phyloP scores from a whole-genome alignment of 1,284 basidiomycete genomes.

The Omphalotus olearius region DNA sequence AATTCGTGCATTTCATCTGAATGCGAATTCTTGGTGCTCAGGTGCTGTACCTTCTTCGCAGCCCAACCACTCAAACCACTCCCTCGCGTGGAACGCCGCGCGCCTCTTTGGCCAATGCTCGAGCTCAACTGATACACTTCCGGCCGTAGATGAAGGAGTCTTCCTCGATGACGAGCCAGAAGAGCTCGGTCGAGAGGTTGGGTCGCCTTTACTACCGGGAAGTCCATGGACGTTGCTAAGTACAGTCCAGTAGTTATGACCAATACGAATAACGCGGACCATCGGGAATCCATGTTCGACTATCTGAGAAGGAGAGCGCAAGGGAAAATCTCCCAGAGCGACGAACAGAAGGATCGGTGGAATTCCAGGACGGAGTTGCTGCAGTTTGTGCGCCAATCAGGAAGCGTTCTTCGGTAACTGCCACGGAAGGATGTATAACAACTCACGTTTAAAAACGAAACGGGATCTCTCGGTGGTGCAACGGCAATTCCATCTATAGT shows the following conservation, averaged over 20 bases:
- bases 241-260: conserved; percentile 54
- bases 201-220: conserved; percentile 2
- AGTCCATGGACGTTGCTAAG: conserved; percentile 14
- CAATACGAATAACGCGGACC: conserved; percentile 51
- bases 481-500: conserved; percentile 41
- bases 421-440: neutral
- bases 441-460: conserved; percentile 33
- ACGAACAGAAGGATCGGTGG: conserved; percentile 53
- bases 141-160: neutral
- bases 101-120: conserved; percentile 55
- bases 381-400: neutral
- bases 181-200: conserved; percentile 16
- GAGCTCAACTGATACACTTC: conserved; percentile 26
- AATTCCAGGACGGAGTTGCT: conserved; percentile 60
- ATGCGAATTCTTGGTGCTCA: conserved; percentile 10
- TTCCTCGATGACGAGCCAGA: neutral
- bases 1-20: neutral
- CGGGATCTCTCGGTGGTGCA: conserved; percentile 26
- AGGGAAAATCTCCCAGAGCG: conserved; percentile 43
- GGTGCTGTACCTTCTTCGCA: conserved; percentile 35
- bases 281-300: conserved; percentile 58
- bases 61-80: conserved; percentile 61
- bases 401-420: neutral
- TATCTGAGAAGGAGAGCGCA: conserved; percentile 39
- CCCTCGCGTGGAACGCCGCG: conserved; percentile 44